Conservation (phyloP, 768 basidiomycete species). For the Leccinum truebloodii region DNA sequence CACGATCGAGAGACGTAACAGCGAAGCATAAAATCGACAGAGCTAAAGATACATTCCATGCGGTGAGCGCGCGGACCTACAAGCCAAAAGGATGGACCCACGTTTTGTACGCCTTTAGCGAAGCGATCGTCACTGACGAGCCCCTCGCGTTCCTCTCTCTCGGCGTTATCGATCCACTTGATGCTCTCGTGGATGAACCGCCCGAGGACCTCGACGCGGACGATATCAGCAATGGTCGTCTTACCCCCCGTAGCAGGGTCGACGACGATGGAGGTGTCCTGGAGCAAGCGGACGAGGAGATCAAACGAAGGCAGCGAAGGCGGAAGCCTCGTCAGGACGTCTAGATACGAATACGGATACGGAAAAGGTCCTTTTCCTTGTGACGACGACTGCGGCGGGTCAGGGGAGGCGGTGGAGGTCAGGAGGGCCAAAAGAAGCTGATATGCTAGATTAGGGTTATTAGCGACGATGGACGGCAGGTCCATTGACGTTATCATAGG, state of each 20-base stretch:
- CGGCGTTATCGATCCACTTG: conserved; percentile 68
- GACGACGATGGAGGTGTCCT: conserved; percentile 54
- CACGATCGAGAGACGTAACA: conserved; percentile 66
- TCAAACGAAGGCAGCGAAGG: conserved; percentile 76
- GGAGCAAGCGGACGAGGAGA: conserved; percentile 65
- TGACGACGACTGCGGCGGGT: background rate
- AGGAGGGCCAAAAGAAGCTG: conserved; percentile 64
- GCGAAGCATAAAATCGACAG: conserved; percentile 73
- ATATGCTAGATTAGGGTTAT: conserved; percentile 71
- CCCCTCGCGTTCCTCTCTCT: conserved; percentile 68
- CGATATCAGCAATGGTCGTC: conserved; percentile 64
- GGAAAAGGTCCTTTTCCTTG: conserved; percentile 31
- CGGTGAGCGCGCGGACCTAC: conserved; percentile 6
- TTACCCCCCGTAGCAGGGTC: conserved; percentile 43
- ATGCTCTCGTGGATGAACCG: conserved; percentile 72
- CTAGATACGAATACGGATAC: conserved; percentile 51
- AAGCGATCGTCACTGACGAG: conserved; percentile 71
- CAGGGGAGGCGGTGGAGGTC: conserved; percentile 33
- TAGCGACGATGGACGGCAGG: conserved; percentile 60
- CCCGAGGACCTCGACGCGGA: conserved; percentile 65
- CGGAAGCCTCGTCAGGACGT: conserved; percentile 64
- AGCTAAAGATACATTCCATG: conserved; percentile 42
- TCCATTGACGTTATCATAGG: conserved; percentile 68
- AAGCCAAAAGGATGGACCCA: conserved; percentile 27
- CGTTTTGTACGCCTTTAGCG: conserved; percentile 70